Percentiles rank a stretch among this genome's conserved stretches.
Evolutionary conservation across 192 early-diverging fungal species (phyloP).

Genomic region (Pecoramyces ruminantium): DNA sequence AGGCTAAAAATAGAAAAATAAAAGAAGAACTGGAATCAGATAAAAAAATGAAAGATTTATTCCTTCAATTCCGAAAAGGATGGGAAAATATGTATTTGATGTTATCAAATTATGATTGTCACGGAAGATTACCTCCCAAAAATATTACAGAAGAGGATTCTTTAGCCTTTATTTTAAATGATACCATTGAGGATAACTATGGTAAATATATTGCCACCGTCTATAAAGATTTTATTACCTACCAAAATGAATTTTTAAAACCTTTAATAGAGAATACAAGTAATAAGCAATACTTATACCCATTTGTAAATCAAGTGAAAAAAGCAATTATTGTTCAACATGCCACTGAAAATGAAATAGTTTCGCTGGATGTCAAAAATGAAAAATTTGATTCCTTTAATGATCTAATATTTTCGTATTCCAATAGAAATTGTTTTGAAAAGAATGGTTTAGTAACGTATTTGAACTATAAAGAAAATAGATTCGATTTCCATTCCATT

Average conservation of each 20-base stretch:
- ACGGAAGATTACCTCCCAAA: not conserved
- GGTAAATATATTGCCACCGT: not conserved
- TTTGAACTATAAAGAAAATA: not conserved
- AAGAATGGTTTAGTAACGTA: not conserved
- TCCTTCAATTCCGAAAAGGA: not conserved
- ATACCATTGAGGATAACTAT: not conserved
- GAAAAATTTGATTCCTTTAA: not conserved
- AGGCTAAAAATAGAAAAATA: not conserved
- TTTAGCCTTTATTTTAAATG: not conserved
- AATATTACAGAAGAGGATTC: not conserved
- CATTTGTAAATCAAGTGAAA: not conserved
- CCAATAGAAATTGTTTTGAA: not conserved
- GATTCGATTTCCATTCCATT: not conserved
- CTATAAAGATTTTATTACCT: not conserved
- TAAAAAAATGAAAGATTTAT: not conserved
- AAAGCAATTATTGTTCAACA: not conserved
- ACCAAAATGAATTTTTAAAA: not conserved
- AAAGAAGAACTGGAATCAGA: not conserved
- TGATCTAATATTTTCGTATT: not conserved
- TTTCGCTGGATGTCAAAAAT: not conserved
- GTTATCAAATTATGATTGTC: not conserved
- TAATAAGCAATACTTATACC: not conserved
- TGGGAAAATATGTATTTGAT: not conserved
- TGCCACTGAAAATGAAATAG: not conserved
- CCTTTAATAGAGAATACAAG: not conserved